These are phyloP conservation scores for Spathaspora gorwiae DNA, from an alignment of 805 yeast species.

Conservation along the genomic window DNA sequence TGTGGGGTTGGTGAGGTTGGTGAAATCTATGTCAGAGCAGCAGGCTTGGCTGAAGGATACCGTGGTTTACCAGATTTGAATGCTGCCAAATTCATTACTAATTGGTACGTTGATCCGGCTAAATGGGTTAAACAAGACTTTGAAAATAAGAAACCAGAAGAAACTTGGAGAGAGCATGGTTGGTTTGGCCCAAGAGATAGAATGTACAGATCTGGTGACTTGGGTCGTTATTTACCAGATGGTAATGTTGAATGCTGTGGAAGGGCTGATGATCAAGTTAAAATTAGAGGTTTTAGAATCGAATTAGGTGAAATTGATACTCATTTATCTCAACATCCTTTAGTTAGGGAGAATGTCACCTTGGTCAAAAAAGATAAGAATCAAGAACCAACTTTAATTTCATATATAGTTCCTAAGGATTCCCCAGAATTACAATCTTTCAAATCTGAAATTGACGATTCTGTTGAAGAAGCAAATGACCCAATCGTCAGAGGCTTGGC, in stretches of 20 bases:
- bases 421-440: slow-evolving; percentile 42
- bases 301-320: slow-evolving; percentile 98
- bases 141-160: slow-evolving; percentile 35
- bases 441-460: slow-evolving; percentile 47
- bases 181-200: slow-evolving; percentile 97
- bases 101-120: slow-evolving; percentile 78
- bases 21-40: slow-evolving; percentile 97
- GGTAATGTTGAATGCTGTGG: slow-evolving; percentile 99
- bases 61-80: slow-evolving; percentile 87
- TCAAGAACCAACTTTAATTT: slow-evolving; percentile 85
- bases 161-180: slow-evolving; percentile 63
- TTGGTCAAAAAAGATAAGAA: slow-evolving; percentile 87
- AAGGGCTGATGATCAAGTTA: slow-evolving; percentile 98
- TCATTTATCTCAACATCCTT: slow-evolving; percentile 88
- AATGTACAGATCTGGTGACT: slow-evolving; percentile 93
- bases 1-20: slow-evolving; percentile 99
- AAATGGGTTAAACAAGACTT: slow-evolving; percentile 60
- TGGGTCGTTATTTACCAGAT: slow-evolving; percentile 94
- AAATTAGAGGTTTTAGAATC: slow-evolving; percentile 96
- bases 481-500: slow-evolving; percentile 77
- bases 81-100: slow-evolving; percentile 78
- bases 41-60: slow-evolving; percentile 95
- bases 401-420: slow-evolving; percentile 80
- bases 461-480: slow-evolving; percentile 45
- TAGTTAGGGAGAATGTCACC: slow-evolving; percentile 89